Base-by-base conservation (phyloP, 2,329 filamentous ascomycete species). In the Kalmusia sp. region DNA sequence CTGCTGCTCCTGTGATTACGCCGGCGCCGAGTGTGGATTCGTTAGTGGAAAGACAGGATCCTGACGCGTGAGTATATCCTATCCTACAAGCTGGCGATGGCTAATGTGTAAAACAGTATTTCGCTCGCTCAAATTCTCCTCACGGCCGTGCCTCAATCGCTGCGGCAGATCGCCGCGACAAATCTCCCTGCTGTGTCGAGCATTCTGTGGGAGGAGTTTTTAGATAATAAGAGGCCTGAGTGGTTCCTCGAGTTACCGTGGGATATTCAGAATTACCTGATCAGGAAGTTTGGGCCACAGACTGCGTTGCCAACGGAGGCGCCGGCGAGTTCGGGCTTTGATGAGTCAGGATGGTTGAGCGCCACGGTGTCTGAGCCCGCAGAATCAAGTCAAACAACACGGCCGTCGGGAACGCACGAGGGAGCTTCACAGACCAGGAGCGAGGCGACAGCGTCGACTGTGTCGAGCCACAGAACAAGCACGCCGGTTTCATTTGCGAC, bases 121-220 rank as follows among this genome's bases (percentile, higher is more conserved):
- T 70, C 69, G 3, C 59, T 74, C 49, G 70, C 68, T 40, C 51
- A 67, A 46, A 57, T 73, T 22, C 64, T 74, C 21, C 61, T 74
- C 11, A 74, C 69, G 15, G 72, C 70, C 33, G 57, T 74, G 5
- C 72, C 72, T 17, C 60, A 62, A 19, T 74, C 69, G 27, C 58
- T 74, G 11, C 69, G 70, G 35, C 56, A 68, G 44, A 62, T 73
- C 6, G 72, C 69, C 30, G 71, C 69, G 12, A 74, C 72, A 2
- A 71, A 74, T 31, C 47, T 72, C 24, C 69, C 70, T 2, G 71
- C 69, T 3, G 66, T 69, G 2, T 74, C 72, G 6, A 68, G 67
- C 48, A 69, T 74, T 6, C 46, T 74, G 6, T 70, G 66, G 65
- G 55, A 59, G 2, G 65, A 74, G 6, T 74, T 74, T 27, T 51